phyloP scores from a whole-genome alignment of 192 early-diverging fungal genomes.

The Geosiphon pyriformis region DNA sequence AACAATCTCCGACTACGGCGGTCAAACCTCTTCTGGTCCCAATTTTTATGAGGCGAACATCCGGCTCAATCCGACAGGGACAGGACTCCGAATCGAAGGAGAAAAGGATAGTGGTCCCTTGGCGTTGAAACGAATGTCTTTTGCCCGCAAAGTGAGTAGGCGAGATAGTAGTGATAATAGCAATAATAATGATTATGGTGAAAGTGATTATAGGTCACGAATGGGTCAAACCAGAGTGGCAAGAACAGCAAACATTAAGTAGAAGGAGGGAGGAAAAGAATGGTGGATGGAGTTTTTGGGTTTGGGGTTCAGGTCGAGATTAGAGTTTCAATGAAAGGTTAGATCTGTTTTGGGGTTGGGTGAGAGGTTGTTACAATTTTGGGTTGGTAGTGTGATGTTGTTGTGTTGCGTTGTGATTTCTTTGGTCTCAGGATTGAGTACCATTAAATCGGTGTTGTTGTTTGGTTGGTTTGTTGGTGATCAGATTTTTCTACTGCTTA shows the following conservation, averaged over 20 bases:
- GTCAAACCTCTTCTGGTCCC: conserved; percentile 13
- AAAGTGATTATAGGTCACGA: background rate
- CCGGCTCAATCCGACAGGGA: conserved; percentile 12
- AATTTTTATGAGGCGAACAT: conserved; percentile 20
- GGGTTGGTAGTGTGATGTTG: too few relatives aligned
- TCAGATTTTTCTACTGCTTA: too few relatives aligned
- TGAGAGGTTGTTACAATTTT: too few relatives aligned
- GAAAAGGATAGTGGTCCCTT: conserved; percentile 1
- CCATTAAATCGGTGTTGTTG: too few relatives aligned
- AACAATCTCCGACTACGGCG: conserved; percentile 1
- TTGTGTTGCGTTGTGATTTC: too few relatives aligned
- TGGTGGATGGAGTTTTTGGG: background rate
- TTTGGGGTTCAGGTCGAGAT: too few relatives aligned
- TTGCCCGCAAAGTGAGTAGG: conserved; percentile 22
- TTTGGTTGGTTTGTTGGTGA: too few relatives aligned
- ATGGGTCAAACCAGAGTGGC: background rate
- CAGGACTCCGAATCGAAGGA: conserved; percentile 18
- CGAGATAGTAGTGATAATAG: conserved; percentile 1
- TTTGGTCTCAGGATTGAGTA: too few relatives aligned
- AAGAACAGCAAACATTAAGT: background rate
- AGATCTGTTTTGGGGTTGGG: too few relatives aligned
- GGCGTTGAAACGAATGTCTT: conserved; percentile 23
- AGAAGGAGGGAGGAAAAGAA: background rate
- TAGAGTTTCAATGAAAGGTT: too few relatives aligned
- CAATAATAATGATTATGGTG: conserved; percentile 1